These are phyloP conservation scores for Coccomyxa sp. DNA, from an alignment of 139 green algal species.

Conservation along the genomic window DNA sequence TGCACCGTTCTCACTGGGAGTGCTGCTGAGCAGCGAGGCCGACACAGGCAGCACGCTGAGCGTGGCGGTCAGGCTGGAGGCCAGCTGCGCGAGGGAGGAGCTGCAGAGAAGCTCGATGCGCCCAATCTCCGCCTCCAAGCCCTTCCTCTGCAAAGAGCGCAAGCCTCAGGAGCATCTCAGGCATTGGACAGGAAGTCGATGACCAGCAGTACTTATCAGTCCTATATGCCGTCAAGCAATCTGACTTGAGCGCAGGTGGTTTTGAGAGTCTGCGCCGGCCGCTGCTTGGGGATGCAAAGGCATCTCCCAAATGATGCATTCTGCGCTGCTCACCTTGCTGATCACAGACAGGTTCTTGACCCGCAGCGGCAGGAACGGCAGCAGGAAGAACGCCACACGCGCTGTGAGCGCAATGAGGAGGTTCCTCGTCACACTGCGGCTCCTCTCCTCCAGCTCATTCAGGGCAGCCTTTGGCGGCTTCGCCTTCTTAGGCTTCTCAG, in stretches of 20 bases:
- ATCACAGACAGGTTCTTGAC: conserved; percentile 4
- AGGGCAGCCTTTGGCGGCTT: neutral
- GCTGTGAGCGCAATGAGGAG: neutral
- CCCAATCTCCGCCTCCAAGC: neutral
- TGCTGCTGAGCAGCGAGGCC: neutral
- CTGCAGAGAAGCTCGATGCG: neutral
- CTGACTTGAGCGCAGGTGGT: neutral
- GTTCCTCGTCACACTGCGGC: neutral
- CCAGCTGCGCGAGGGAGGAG: conserved; percentile 6
- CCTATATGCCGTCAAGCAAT: neutral
- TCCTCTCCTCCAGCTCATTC: neutral
- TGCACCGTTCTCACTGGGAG: neutral
- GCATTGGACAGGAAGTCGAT: neutral
- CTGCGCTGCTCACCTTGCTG: neutral
- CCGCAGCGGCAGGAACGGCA: conserved; percentile 10
- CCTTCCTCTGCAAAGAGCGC: neutral
- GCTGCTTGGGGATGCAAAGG: too few relatives aligned
- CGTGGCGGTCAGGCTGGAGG: neutral
- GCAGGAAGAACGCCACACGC: neutral
- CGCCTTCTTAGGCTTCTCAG: neutral
- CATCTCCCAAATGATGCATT: neutral
- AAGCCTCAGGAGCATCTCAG: too few relatives aligned
- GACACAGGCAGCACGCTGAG: neutral
- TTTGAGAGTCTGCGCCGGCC: too few relatives aligned
- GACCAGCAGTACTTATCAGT: neutral